phyloP scores from a whole-genome alignment of 2,329 filamentous ascomycete species.

The Aspergillus fumigatiaffinis region DNA sequence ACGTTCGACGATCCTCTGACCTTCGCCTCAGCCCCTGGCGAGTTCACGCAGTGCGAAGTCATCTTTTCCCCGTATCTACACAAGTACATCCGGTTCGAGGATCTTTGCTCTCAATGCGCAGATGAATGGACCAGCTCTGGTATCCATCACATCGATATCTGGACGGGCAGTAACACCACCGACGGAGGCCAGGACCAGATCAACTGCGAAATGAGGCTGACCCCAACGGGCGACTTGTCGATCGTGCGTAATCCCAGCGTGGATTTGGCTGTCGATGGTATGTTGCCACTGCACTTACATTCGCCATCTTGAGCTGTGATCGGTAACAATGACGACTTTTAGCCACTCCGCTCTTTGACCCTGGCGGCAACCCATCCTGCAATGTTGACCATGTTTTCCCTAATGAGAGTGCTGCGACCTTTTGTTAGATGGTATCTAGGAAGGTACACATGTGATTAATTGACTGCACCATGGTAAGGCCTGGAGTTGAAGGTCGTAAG shows the following conservation, averaged over 20 bases:
- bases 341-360: conserved; percentile 9
- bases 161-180: conserved; percentile 32
- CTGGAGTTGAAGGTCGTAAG: not conserved
- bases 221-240: conserved; percentile 22
- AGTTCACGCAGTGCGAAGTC: conserved; percentile 43
- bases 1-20: conserved; percentile 43
- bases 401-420: not conserved
- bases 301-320: not conserved
- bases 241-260: conserved; percentile 30
- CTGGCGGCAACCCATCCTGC: conserved; percentile 1
- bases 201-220: conserved; percentile 35
- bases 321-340: not conserved
- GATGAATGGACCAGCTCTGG: conserved; percentile 20
- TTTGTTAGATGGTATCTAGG: not conserved
- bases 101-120: conserved; percentile 31
- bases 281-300: conserved; percentile 6
- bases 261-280: conserved; percentile 32
- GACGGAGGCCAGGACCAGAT: conserved; percentile 32
- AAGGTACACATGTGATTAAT: no score
- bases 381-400: conserved; percentile 8
- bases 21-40: conserved; percentile 40
- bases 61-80: conserved; percentile 44
- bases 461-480: not conserved
- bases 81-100: conserved; percentile 43
- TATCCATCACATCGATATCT: conserved; percentile 36